Evolutionary conservation across 805 yeast genomes (phyloP).

Genomic region (Candida corydali): DNA sequence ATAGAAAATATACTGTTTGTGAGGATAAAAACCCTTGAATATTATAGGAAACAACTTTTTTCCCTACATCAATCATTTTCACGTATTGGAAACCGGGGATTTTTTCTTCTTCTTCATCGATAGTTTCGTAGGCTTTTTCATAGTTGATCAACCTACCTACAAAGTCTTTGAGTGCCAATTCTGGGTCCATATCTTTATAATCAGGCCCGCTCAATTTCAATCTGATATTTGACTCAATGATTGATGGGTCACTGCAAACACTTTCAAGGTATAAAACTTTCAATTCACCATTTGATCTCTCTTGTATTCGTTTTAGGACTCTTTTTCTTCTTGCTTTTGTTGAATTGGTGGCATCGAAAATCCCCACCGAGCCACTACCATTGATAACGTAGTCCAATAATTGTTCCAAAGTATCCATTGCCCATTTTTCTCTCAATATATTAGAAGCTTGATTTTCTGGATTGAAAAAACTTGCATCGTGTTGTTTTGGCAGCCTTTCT

Average conservation of each 20-base stretch:
- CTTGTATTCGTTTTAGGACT: conserved; percentile 54
- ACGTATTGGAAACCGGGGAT: conserved; percentile 74
- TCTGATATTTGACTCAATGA: conserved; percentile 79
- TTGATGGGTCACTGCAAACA: conserved; percentile 72
- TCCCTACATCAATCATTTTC: conserved; percentile 94
- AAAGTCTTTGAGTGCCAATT: conserved; percentile 75
- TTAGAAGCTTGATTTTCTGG: conserved; percentile 70
- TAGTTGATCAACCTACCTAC: conserved; percentile 76
- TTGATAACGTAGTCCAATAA: conserved; percentile 73
- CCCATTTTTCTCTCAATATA: conserved; percentile 86
- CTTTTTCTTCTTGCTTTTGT: conserved; percentile 60
- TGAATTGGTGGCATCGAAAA: conserved; percentile 81
- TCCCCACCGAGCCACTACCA: conserved; percentile 88
- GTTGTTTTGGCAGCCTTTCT: conserved; percentile 25
- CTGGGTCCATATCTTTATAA: conserved; percentile 80
- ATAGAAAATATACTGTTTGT: conserved; percentile 84
- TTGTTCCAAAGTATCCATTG: conserved; percentile 86
- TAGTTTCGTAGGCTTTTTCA: conserved; percentile 85
- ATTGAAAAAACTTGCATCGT: conserved; percentile 80
- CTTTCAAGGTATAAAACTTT: conserved; percentile 85
- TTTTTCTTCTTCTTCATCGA: conserved; percentile 75
- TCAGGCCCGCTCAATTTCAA: conserved; percentile 92
- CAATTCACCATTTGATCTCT: conserved; percentile 54
- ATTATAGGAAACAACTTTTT: conserved; percentile 87
- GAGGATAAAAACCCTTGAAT: conserved; percentile 85